phyloP scores from a whole-genome alignment of 768 basidiomycete genomes.

The Suillus plorans region DNA sequence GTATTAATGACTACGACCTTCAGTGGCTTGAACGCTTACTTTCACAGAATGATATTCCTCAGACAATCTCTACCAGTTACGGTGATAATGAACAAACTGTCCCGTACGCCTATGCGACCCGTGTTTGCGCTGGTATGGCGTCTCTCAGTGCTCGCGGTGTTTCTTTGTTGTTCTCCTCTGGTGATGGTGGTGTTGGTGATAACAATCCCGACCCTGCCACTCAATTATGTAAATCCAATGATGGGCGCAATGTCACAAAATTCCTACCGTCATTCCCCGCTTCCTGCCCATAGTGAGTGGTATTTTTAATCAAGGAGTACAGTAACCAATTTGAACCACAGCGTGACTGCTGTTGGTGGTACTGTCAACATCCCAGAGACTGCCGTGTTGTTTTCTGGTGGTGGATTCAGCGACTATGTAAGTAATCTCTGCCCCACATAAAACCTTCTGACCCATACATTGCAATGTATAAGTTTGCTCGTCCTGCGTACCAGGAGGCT shows the following conservation, averaged over 20 bases:
- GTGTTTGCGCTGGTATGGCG: conserved; percentile 60
- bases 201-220: conserved; percentile 50
- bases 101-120: conserved; percentile 54
- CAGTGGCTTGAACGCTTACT: conserved; percentile 68
- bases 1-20: conserved; percentile 4
- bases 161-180: conserved; percentile 63
- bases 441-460: not conserved
- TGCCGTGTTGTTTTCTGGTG: conserved; percentile 63
- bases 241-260: conserved; percentile 49
- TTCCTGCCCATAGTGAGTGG: conserved; percentile 51
- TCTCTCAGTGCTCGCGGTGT: conserved; percentile 67
- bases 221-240: conserved; percentile 57
- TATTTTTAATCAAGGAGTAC: not conserved
- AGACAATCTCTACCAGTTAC: conserved; percentile 71
- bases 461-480: conserved; percentile 40
- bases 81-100: conserved; percentile 77
- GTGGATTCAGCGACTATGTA: conserved; percentile 73
- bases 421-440: conserved; percentile 16
- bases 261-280: conserved; percentile 70
- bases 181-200: conserved; percentile 74
- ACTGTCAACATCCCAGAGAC: conserved; percentile 60
- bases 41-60: conserved; percentile 44
- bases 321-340: conserved; percentile 21
- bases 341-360: conserved; percentile 73
- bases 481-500: conserved; percentile 52